Percentiles rank a stretch among this genome's conserved stretches.
Conservation (phyloP, 768 basidiomycete species). For the Lyophyllum atratum region DNA sequence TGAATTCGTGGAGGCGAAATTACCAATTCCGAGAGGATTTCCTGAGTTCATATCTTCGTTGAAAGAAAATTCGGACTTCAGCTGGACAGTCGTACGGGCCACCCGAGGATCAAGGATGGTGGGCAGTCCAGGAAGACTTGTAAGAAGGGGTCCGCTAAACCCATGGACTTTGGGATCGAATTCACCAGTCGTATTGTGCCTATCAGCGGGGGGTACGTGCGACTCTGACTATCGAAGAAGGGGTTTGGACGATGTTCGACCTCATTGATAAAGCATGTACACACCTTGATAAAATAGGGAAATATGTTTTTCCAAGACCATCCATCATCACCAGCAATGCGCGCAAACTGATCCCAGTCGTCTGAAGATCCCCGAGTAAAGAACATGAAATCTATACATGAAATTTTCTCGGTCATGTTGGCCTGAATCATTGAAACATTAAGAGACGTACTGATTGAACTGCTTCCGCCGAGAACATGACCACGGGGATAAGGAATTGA, state of each 20-base stretch:
- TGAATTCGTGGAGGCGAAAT: too few relatives aligned
- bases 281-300: slow-evolving; percentile 15
- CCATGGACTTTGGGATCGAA: slow-evolving; percentile 33
- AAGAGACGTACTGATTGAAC: slow-evolving; percentile 24
- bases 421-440: background rate
- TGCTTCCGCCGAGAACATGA: slow-evolving; percentile 30
- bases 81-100: slow-evolving; percentile 28
- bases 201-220: slow-evolving; percentile 29
- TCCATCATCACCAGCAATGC: slow-evolving; percentile 28
- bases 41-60: slow-evolving; percentile 26
- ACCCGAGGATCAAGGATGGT: slow-evolving; percentile 25
- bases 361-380: slow-evolving; percentile 33
- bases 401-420: background rate
- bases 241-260: too few relatives aligned
- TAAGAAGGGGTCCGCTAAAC: slow-evolving; percentile 24
- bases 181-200: slow-evolving; percentile 32
- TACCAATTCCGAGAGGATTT: slow-evolving; percentile 25
- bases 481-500: slow-evolving; percentile 25
- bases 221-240: slow-evolving; percentile 26
- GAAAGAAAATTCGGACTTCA: slow-evolving; percentile 24
- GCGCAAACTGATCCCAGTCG: slow-evolving; percentile 30
- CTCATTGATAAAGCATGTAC: too few relatives aligned
- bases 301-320: slow-evolving; percentile 34
- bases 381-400: slow-evolving; percentile 26
- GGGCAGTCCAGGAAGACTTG: slow-evolving; percentile 28